Evolutionary conservation across 331 rosid genomes (phyloP), one percentile per base, ranked within the genome.

Genomic region (Quercus lobata): DNA sequence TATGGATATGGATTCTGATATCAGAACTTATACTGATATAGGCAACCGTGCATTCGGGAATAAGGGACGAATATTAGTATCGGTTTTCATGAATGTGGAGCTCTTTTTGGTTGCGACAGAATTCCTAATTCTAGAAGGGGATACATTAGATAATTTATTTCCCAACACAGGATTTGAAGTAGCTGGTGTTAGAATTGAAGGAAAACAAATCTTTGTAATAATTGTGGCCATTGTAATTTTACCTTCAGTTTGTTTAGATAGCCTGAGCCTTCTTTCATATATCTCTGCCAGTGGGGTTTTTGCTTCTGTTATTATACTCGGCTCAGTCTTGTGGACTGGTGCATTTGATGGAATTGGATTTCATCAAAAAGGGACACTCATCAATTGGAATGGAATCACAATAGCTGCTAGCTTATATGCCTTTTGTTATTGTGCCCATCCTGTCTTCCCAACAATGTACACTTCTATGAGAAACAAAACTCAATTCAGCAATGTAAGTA

Each of bases 351-450:
- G 84, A 76, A 74, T 90, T 27, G 97, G 93, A 49, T 85, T 90
- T 78, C 83, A 84, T 70, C 84, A 80, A 25, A 72, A 83, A 75
- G 96, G 97, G 5, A 79, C 71, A 24, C 78, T 83, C 10, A 8
- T 92, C 4, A 83, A 87, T 54, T 88, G 85, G 97, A 82, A 69
- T 66, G 99, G 99, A 0, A 77, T 95, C 41, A 92, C 97, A 2
- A 92, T 88, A 4, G 80, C 96, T 25, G 75, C 91, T 69, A 93
- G 96, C 83, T 88, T 95, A 74, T 92, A 83, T 68, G 92, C 96
- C 37, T 95, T 95, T 27, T 95, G 97, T 80, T 92, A 90, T 15
- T 89, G 99, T 72, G 97, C 99, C 0, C 99, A 95, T 82, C 97
- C 97, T 0, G 92, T 95, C 68, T 93, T 92, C 69, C 99, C 99